Conservation (phyloP, 2,329 filamentous ascomycete species). For the Alternaria novae-zelandiae region DNA sequence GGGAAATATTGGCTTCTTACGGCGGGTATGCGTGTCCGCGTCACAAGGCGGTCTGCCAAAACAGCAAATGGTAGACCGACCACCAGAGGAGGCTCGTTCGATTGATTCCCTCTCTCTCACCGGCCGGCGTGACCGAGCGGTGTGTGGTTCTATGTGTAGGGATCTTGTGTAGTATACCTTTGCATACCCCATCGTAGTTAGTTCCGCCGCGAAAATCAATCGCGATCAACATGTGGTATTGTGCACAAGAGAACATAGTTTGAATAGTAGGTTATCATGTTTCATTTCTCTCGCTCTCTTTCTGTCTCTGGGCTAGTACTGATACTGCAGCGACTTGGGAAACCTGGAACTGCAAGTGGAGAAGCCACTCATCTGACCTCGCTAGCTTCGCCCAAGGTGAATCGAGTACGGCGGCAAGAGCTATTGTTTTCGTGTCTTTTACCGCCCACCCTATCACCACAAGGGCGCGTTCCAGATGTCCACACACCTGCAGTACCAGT, state of each 20-base stretch:
- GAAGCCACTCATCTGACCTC: constrained; percentile 1
- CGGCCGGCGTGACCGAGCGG: neutral
- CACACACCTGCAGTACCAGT: neutral
- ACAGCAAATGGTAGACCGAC: neutral
- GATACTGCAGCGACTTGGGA: neutral
- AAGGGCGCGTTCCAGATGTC: neutral
- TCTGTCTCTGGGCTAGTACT: neutral
- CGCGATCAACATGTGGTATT: neutral
- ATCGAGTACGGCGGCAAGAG: neutral
- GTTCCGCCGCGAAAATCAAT: neutral
- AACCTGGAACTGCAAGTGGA: neutral
- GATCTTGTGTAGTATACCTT: neutral
- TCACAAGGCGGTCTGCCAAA: neutral
- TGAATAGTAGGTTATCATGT: neutral
- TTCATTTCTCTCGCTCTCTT: neutral
- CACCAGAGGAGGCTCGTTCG: neutral
- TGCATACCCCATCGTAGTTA: neutral
- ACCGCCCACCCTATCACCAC: neutral
- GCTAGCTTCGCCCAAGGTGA: neutral
- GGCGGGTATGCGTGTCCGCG: neutral
- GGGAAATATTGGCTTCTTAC: constrained; percentile 5
- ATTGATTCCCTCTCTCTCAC: neutral
- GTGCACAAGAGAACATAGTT: neutral
- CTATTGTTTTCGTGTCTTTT: neutral
- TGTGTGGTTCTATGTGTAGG: constrained; percentile 6